phyloP scores from a whole-genome alignment of 129 eudicot genomes.

The Lactuca sativa region DNA sequence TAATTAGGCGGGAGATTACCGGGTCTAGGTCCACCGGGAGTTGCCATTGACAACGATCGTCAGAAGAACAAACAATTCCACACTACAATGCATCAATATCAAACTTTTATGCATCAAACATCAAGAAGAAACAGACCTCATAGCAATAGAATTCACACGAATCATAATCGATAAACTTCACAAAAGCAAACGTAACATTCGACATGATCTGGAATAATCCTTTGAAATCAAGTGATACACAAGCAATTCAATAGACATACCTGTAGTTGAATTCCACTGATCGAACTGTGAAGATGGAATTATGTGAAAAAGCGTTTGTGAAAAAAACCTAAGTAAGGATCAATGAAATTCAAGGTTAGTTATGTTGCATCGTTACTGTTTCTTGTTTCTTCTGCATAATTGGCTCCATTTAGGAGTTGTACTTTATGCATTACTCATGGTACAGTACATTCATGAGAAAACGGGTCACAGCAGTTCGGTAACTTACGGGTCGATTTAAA shows the following conservation, averaged over 20 bases:
- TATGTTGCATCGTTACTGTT: neutral
- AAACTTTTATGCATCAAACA: constrained; percentile 13
- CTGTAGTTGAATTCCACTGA: constrained; percentile 31
- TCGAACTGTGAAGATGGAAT: constrained; percentile 13
- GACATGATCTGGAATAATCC: constrained; percentile 25
- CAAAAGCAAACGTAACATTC: constrained; percentile 11
- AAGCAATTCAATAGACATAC: constrained; percentile 24
- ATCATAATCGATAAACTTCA: constrained; percentile 10
- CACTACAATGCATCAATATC: constrained; percentile 24
- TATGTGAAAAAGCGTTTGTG: neutral
- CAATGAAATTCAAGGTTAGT: constrained; percentile 8
- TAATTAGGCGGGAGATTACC: constrained; percentile 61
- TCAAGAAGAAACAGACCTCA: neutral
- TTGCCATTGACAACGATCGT: constrained; percentile 49
- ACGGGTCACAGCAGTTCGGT: neutral
- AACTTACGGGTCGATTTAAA: neutral
- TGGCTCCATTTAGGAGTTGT: constrained; percentile 1
- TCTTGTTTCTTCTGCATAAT: neutral
- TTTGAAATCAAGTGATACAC: constrained; percentile 3
- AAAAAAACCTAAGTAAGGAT: constrained; percentile 37
- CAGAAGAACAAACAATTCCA: constrained; percentile 19
- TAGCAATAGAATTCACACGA: neutral
- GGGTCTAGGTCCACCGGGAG: constrained; percentile 81
- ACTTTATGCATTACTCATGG: constrained; percentile 1
- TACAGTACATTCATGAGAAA: constrained; percentile 3